Evolutionary conservation across 495 filamentous ascomycete species (phyloP), one percentile per base, ranked within the genome.

Genomic region (Aspergillus biplanus): DNA sequence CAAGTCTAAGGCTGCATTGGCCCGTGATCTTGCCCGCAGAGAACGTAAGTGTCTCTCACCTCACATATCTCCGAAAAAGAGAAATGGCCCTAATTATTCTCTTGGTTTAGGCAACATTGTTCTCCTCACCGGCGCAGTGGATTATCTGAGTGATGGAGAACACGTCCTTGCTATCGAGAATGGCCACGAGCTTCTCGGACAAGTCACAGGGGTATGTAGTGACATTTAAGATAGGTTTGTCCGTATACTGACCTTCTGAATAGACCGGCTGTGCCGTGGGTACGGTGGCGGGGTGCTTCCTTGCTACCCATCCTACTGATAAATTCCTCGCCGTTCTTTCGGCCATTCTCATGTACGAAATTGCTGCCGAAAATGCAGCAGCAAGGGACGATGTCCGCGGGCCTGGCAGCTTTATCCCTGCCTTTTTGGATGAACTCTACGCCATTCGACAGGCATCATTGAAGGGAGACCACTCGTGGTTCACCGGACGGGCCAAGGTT

Each of bases 371-470:
- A 75, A 74, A 84, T 16, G 93, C 94, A 0, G 76, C 75, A 6
- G 69, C 62, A 18, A 80, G 86, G 55, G 75, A 77, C 7, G 85
- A 91, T 58, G 92, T 89, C 18, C 78, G 83, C 50, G 93, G 93
- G 0, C 92, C 93, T 0, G 93, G 93, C 1, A 94, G 90, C 15
- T 98, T 98, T 77, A 84, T 96, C 8, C 89, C 92, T 3, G 90
- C 89, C 0, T 93, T 96, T 68, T 77, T 97, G 21, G 93, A 97
- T 65, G 89, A 87, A 69, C 72, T 87, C 52, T 83, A 83, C 68
- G 76, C 71, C 12, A 83, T 87, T 56, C 76, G 82, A 55, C 73
- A 74, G 39, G 80, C 78, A 18, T 82, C 83, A 3, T 69, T 72
- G 11, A 69, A 75, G 49, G 81, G 79, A 0, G 77, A 87, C 44